These are phyloP conservation scores for Xylaria sp. DNA, from an alignment of 2,329 filamentous ascomycete genomes.

Conservation along the genomic window DNA sequence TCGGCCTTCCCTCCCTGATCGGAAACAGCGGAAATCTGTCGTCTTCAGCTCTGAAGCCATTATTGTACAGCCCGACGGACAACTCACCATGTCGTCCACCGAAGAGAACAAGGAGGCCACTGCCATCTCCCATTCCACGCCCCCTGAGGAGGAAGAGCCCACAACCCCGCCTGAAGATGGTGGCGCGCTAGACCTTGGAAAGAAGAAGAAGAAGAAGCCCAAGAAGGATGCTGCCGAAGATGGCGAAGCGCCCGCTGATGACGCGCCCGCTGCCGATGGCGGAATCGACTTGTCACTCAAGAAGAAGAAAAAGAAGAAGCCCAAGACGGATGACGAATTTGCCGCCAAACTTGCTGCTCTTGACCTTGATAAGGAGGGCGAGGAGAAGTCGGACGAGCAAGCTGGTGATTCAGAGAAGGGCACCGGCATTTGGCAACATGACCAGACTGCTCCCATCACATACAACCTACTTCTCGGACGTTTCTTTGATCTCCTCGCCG, in stretches of 20 bases:
- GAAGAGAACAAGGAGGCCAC: constrained; percentile 79
- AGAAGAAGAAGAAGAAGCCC: constrained; percentile 72
- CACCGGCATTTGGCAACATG: constrained; percentile 90
- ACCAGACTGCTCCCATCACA: constrained; percentile 79
- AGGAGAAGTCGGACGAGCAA: constrained; percentile 64
- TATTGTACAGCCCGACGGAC: constrained; percentile 90
- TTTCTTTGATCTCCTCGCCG: constrained; percentile 94
- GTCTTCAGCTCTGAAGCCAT: constrained; percentile 89
- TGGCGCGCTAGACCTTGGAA: constrained; percentile 72
- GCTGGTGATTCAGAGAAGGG: constrained; percentile 84
- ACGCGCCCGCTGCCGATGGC: constrained; percentile 68
- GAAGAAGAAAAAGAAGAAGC: constrained; percentile 75
- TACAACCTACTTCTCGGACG: constrained; percentile 88
- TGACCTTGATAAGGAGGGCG: constrained; percentile 66
- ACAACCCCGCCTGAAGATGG: constrained; percentile 60
- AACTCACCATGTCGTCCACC: constrained; percentile 78
- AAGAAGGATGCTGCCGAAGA: constrained; percentile 67
- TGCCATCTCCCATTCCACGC: constrained; percentile 74
- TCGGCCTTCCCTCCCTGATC: constrained; percentile 56
- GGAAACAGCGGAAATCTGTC: constrained; percentile 90
- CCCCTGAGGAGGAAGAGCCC: constrained; percentile 53
- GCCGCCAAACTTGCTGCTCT: constrained; percentile 71
- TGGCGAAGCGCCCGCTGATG: constrained; percentile 62
- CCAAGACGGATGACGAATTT: constrained; percentile 60
- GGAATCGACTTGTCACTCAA: constrained; percentile 79